Evolutionary conservation across 441 rosid genomes (phyloP).

Genomic region (Gossypium trilobum): DNA sequence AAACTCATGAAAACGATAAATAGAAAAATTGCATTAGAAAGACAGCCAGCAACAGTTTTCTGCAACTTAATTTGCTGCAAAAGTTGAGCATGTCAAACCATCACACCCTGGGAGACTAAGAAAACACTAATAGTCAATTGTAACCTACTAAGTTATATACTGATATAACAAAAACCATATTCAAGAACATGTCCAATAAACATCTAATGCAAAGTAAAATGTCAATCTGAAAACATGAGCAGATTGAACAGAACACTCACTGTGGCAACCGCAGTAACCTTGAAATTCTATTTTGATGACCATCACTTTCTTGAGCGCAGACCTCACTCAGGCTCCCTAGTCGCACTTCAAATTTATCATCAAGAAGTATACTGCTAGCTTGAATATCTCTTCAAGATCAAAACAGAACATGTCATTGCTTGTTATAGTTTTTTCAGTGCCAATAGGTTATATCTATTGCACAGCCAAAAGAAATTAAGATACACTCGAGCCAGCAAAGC

Average conservation of each 20-base stretch:
- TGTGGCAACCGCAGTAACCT: conserved; percentile 74
- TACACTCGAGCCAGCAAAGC: not conserved
- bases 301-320: conserved; percentile 64
- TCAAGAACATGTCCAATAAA: not conserved
- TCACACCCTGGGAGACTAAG: not conserved
- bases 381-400: conserved; percentile 65
- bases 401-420: conserved; percentile 15
- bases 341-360: conserved; percentile 94
- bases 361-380: conserved; percentile 97
- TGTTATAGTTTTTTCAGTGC: conserved; percentile 2
- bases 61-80: not conserved
- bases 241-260: conserved; percentile 40
- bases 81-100: not conserved
- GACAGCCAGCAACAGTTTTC: not conserved
- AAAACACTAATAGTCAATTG: not conserved
- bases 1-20: not conserved
- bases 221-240: not conserved
- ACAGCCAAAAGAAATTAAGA: not conserved
- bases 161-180: not conserved
- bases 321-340: conserved; percentile 82
- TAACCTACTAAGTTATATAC: not conserved
- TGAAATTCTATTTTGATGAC: conserved; percentile 66
- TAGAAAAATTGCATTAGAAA: not conserved
- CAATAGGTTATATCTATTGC: not conserved
- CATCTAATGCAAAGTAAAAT: not conserved